Conservation (phyloP, 805 yeast species). For the Candida easanensis region DNA sequence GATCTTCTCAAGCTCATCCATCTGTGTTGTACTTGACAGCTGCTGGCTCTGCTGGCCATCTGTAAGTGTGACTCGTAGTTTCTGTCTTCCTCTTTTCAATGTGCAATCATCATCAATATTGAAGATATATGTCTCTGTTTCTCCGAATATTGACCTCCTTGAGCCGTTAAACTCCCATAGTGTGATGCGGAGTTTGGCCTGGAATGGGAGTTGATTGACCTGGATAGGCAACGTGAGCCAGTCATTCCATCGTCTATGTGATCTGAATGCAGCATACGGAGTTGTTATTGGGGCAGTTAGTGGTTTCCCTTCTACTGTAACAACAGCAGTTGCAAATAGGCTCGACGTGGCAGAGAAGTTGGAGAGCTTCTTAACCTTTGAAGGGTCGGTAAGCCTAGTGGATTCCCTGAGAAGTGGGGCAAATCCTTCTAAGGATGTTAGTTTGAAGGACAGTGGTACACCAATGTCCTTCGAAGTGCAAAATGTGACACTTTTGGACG, state of each 20-base stretch:
- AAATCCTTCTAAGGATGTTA: slow-evolving; percentile 45
- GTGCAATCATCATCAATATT: slow-evolving; percentile 51
- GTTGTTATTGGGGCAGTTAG: slow-evolving; percentile 49
- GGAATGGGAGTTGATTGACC: slow-evolving; percentile 66
- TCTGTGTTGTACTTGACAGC: slow-evolving; percentile 26
- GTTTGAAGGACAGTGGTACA: slow-evolving; percentile 45
- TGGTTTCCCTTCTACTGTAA: slow-evolving; percentile 42
- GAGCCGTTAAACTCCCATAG: slow-evolving; percentile 69
- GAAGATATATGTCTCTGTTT: slow-evolving; percentile 58
- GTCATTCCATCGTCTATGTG: slow-evolving; percentile 58
- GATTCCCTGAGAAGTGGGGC: slow-evolving; percentile 41
- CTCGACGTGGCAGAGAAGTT: slow-evolving; percentile 35
- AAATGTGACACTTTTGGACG: slow-evolving; percentile 45
- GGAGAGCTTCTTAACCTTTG: slow-evolving; percentile 39
- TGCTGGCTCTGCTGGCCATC: background rate
- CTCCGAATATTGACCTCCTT: slow-evolving; percentile 52
- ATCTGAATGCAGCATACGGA: slow-evolving; percentile 45
- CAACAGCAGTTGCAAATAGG: slow-evolving; percentile 43
- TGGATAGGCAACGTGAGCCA: slow-evolving; percentile 73
- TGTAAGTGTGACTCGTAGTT: slow-evolving; percentile 43
- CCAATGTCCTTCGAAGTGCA: slow-evolving; percentile 56
- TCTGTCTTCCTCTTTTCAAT: slow-evolving; percentile 70
- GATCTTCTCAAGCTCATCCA: slow-evolving; percentile 49
- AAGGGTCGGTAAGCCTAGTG: slow-evolving; percentile 46
- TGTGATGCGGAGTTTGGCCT: slow-evolving; percentile 55